Evolutionary conservation across 768 basidiomycete genomes (phyloP).

Genomic region (Tulasnella sp.): DNA sequence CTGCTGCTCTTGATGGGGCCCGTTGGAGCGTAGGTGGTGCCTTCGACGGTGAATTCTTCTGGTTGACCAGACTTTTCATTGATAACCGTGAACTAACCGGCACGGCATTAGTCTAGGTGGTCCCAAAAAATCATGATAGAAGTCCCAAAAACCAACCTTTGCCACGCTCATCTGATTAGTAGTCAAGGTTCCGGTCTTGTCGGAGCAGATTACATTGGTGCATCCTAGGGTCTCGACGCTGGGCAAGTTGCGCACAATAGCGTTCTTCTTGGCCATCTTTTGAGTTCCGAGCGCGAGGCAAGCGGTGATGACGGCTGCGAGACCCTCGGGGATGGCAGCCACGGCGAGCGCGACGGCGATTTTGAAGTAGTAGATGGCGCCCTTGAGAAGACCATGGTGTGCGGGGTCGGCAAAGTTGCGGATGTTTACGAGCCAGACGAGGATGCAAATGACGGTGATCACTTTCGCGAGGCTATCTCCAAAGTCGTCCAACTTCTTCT

Average conservation of each 20-base stretch:
- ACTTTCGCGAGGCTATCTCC: conserved; percentile 97
- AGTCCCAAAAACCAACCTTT: conserved; percentile 34
- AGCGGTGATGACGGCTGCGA: conserved; percentile 98
- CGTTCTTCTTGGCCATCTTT: conserved; percentile 99
- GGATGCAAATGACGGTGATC: conserved; percentile 92
- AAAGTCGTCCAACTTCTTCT: conserved; percentile 96
- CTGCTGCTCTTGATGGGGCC: too few relatives aligned
- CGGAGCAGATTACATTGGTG: conserved; percentile 97
- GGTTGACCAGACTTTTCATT: conserved; percentile 49
- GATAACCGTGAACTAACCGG: conserved; percentile 66
- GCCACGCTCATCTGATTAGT: conserved; percentile 98
- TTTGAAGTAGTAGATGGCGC: conserved; percentile 98
- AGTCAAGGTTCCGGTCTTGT: conserved; percentile 88
- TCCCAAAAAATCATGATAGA: conserved; percentile 76
- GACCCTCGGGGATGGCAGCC: conserved; percentile 95
- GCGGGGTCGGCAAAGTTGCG: conserved; percentile 94
- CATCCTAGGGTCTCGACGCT: conserved; percentile 97
- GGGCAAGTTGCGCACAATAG: conserved; percentile 93
- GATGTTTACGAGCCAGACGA: conserved; percentile 97
- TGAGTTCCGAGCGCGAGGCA: conserved; percentile 95
- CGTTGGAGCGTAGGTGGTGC: conserved; percentile 84
- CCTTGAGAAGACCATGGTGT: conserved; percentile 85
- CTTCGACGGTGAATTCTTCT: conserved; percentile 77
- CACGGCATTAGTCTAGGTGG: conserved; percentile 33
- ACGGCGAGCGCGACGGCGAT: conserved; percentile 99